Conservation (phyloP, 202 grass and related monocot genomes). For the Hordeum pubiflorum region DNA sequence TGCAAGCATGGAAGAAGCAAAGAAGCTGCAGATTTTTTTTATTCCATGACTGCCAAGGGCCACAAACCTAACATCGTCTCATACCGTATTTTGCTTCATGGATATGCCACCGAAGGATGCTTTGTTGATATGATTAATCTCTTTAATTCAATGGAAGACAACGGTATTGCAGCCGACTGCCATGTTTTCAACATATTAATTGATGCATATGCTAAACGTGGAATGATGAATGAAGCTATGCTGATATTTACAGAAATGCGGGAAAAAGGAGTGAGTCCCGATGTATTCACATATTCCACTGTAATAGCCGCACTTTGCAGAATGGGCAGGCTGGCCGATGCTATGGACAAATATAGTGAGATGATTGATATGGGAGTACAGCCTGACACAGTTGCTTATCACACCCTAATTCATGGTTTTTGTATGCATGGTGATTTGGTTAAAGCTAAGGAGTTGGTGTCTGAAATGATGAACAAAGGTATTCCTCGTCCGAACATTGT, state of each 20-base stretch:
- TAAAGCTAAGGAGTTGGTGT: background rate
- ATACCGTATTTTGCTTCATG: background rate
- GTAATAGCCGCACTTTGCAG: background rate
- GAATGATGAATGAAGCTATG: conserved; percentile 13
- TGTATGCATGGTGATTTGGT: background rate
- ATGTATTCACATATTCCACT: background rate
- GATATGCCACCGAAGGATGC: background rate
- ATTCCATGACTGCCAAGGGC: background rate
- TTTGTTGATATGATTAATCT: background rate
- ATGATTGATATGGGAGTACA: too few species aligned
- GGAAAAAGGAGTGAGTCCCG: background rate
- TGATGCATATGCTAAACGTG: too few species aligned
- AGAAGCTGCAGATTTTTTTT: conserved; percentile 8
- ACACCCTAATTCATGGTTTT: too few species aligned
- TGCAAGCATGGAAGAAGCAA: conserved; percentile 8
- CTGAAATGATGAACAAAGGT: background rate
- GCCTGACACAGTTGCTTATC: too few species aligned
- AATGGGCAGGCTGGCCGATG: background rate
- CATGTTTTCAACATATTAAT: too few species aligned
- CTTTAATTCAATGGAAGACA: too few species aligned
- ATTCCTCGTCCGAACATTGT: background rate
- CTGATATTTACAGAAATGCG: background rate
- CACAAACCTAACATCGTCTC: background rate
- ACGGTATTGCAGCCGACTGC: too few species aligned
- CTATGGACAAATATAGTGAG: background rate